Base-by-base conservation (phyloP, 2,329 filamentous ascomycete species). In the Xylariaceae sp. region DNA sequence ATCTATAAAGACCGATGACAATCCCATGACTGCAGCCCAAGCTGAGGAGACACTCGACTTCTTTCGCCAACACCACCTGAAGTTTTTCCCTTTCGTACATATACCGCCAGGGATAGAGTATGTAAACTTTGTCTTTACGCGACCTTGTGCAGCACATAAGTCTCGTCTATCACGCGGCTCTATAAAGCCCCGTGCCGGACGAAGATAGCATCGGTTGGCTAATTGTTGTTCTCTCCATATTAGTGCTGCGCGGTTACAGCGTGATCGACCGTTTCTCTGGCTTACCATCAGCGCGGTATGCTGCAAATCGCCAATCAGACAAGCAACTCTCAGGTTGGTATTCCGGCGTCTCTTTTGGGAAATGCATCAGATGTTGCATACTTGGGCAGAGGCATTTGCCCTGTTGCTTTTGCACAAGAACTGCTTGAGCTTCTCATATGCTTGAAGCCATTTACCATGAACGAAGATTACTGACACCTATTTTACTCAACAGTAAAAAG, bases 211-310 rank as follows among this genome's bases (percentile, higher is more conserved):
- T 12, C 11, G 27, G 11, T 19, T 54, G 29, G 12, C 59, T 65
- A 30, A 65, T 49, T 1, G 9, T 26, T 42, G 0, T 27, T 60
- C 42, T 19, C 19, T 19, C 19, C 2, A 19, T 19, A 1, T 29
- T 50, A 67, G 65, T 47, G 63, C 63, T 41, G 57, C 54, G 8
- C 48, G 64, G 11, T 30, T 69, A 26, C 58, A 62, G 50, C 60
- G 52, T 19, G 54, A 61, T 8, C 58, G 59, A 26, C 68, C 81
- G 0, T 80, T 80, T 48, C 61, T 81, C 4, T 80, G 76, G 73
- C 61, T 78, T 6, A 73, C 72, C 37, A 77, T 82, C 46, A 71
- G 76, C 62, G 71, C 76, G 40, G 64, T 79, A 7, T 73, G 75
- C 1, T 72, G 72, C 43, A 75, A 72, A 59, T 74, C 73, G 1